Evolutionary conservation across 1,284 basidiomycete species (phyloP).

Genomic region (Rhodotorula glutinis): DNA sequence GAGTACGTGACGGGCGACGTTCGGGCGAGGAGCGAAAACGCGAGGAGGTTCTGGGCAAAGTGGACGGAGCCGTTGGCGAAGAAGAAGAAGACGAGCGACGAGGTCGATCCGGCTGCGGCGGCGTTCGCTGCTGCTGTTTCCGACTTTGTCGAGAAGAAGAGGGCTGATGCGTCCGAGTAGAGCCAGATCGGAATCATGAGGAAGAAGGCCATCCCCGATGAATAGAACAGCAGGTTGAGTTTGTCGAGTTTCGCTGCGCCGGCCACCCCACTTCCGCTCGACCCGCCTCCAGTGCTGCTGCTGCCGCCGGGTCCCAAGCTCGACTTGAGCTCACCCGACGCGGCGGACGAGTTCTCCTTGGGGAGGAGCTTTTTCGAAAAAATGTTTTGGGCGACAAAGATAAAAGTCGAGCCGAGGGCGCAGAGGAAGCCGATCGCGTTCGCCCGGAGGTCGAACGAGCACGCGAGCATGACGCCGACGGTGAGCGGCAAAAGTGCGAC

Average conservation of each 20-base stretch:
- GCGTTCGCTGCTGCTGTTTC: background rate
- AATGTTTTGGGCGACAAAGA: conserved; percentile 98
- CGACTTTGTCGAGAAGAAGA: conserved; percentile 53
- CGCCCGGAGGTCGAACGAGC: conserved; percentile 83
- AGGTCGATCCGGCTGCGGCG: conserved; percentile 34
- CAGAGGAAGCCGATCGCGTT: conserved; percentile 79
- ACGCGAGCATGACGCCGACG: conserved; percentile 94
- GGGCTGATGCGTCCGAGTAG: conserved; percentile 72
- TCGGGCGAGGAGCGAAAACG: conserved; percentile 90
- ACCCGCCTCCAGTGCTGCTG: too few relatives aligned
- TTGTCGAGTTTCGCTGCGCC: conserved; percentile 74
- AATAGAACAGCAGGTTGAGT: conserved; percentile 92
- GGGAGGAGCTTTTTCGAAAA: conserved; percentile 99
- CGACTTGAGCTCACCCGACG: background rate
- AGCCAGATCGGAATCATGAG: conserved; percentile 93
- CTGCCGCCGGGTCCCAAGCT: background rate
- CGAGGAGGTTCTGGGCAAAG: conserved; percentile 95
- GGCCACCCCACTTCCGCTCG: conserved; percentile 18
- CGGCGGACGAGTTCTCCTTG: conserved; percentile 33
- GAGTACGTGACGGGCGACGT: conserved; percentile 98
- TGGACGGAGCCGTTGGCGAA: conserved; percentile 92
- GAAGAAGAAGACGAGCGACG: conserved; percentile 61
- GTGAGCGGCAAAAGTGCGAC: conserved; percentile 91
- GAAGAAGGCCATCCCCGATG: conserved; percentile 86
- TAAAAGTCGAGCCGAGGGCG: conserved; percentile 87